Evolutionary conservation across 169 alveolate genomes (phyloP), one percentile per base, ranked within the genome.

Genomic region (Plasmodium cynomolgi): DNA sequence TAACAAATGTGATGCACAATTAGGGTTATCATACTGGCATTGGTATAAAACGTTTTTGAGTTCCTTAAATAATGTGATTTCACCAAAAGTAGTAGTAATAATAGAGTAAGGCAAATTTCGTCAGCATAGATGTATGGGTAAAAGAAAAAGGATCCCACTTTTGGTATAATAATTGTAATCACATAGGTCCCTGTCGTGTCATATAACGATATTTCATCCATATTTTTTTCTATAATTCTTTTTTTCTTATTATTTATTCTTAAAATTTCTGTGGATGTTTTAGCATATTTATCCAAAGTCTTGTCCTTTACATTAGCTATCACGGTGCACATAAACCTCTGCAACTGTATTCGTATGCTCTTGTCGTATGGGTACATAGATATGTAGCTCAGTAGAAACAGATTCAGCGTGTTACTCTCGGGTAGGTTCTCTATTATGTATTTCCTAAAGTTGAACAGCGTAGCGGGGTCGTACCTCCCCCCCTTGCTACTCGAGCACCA

Each of bases 361-460:
- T 82, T 91, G 34, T 91, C 92, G 68, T 91, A 91, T 44, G 95
- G 95, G 83, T 91, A 91, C 95, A 91, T 91, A 17, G 95, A 91
- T 39, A 91, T 82, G 58, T 91, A 91, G 83, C 95, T 91, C 44
- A 91, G 83, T 5, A 91, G 84, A 79, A 91, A 91, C 83, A 91
- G 83, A 82, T 91, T 91, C 41, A 81, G 5, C 37, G 37, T 29
- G 39, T 58, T 77, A 20, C 81, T 33, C 2, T 71, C 81, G 1
- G 85, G 80, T 23, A 91, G 84, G 77, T 91, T 81, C 15, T 71
- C 58, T 0, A 91, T 50, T 6, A 91, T 72, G 75, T 91, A 91
- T 13, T 29, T 74, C 26, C 58, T 81, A 37, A 91, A 91, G 20
- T 81, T 82, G 47, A 26, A 44, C 58, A 91, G 47, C 7, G 77